phyloP scores from a whole-genome alignment of 257 asterid species.

The Henckelia pumila region DNA sequence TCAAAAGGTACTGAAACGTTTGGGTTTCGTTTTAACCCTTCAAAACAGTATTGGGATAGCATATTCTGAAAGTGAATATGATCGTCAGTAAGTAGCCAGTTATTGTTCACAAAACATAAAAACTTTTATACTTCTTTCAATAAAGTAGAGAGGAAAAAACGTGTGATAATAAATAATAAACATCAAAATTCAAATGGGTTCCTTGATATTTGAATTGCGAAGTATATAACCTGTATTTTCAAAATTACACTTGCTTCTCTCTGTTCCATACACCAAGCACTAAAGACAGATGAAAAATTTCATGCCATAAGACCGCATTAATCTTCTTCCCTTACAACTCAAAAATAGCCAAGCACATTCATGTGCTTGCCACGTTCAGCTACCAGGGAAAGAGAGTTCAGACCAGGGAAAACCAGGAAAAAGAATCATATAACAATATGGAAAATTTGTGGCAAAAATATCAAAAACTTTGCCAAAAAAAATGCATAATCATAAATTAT shows the following conservation, averaged over 20 bases:
- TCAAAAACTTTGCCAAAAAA: slow-evolving; percentile 5
- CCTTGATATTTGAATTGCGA: no score
- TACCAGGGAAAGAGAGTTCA: background rate
- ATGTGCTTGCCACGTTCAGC: background rate
- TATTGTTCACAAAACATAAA: background rate
- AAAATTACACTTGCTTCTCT: background rate
- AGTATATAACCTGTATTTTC: background rate
- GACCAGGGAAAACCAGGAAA: background rate
- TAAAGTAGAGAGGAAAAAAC: no score
- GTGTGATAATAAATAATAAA: no score
- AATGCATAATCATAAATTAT: background rate
- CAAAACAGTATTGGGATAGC: background rate
- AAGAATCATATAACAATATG: background rate
- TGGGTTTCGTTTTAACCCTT: background rate
- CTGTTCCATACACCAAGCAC: background rate
- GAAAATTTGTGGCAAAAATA: background rate
- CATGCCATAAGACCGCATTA: background rate
- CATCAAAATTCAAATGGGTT: no score
- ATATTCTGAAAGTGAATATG: background rate
- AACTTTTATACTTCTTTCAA: no score
- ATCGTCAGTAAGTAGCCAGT: background rate
- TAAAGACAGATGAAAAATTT: background rate
- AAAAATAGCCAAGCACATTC: background rate
- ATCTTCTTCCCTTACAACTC: background rate
- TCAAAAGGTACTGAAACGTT: background rate